Evolutionary conservation across 768 basidiomycete genomes (phyloP).

Genomic region (Chiua virens): DNA sequence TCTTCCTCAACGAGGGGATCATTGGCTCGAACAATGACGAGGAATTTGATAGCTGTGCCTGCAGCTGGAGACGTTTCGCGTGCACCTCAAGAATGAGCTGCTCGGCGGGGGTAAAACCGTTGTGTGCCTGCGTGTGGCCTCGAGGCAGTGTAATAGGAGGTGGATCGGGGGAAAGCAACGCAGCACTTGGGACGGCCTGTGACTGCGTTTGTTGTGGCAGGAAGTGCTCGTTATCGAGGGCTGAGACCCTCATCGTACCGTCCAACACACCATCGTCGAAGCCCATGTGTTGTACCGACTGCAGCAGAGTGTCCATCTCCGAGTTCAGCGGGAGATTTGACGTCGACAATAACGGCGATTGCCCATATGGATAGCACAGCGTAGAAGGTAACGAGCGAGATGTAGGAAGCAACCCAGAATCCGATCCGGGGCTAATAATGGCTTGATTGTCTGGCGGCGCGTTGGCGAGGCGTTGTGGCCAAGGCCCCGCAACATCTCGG

Average conservation of each 20-base stretch:
- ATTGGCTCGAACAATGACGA: constrained; percentile 11
- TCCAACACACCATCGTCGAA: constrained; percentile 17
- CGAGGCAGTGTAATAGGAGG: constrained; percentile 15
- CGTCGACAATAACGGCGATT: constrained; percentile 15
- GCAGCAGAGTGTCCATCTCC: constrained; percentile 40
- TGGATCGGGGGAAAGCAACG: constrained; percentile 9
- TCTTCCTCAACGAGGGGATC: constrained; percentile 4
- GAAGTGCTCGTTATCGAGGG: constrained; percentile 17
- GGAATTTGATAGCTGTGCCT: constrained; percentile 8
- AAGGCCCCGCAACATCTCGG: constrained; percentile 2
- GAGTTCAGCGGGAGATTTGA: constrained; percentile 31
- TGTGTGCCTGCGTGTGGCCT: constrained; percentile 37
- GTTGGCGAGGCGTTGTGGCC: constrained; percentile 9
- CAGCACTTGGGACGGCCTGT: constrained; percentile 22
- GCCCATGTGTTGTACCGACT: constrained; percentile 32
- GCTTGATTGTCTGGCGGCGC: constrained; percentile 3
- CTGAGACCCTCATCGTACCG: constrained; percentile 9
- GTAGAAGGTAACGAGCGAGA: constrained; percentile 23
- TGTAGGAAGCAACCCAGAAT: constrained; percentile 8
- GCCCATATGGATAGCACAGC: constrained; percentile 15
- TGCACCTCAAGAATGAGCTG: constrained; percentile 64
- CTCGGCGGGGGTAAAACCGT: constrained; percentile 69
- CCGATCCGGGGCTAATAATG: neutral
- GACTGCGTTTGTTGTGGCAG: constrained; percentile 21
- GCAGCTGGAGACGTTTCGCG: constrained; percentile 30